phyloP scores from a whole-genome alignment of 202 grass and related monocot genomes.

The Setaria viridis region DNA sequence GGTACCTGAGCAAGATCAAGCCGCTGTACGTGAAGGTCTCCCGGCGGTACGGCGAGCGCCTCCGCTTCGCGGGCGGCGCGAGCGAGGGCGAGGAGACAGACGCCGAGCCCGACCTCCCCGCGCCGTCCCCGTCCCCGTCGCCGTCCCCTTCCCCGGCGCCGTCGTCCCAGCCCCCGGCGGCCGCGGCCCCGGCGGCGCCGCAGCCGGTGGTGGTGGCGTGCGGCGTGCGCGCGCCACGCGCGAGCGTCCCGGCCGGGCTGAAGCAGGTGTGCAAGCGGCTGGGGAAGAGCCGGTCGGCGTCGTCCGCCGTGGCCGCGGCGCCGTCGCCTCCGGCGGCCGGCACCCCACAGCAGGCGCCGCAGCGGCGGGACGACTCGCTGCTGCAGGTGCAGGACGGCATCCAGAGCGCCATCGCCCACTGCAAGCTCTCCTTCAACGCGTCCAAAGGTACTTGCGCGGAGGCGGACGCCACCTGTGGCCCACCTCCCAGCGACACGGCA shows the following conservation, averaged over 20 bases:
- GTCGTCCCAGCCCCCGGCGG: neutral
- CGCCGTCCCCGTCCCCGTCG: neutral
- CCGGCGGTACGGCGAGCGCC: constrained; percentile 76
- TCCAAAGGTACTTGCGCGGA: constrained; percentile 54
- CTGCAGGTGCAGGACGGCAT: constrained; percentile 89
- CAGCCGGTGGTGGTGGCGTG: constrained; percentile 56
- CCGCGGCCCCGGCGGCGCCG: constrained; percentile 2
- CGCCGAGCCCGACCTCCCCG: constrained; percentile 45
- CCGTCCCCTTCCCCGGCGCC: neutral
- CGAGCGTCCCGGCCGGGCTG: constrained; percentile 71
- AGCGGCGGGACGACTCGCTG: constrained; percentile 82
- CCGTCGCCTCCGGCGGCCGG: neutral
- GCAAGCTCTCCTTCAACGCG: constrained; percentile 87
- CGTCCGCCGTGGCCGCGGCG: constrained; percentile 63
- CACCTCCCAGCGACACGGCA: neutral
- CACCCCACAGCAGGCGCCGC: neutral
- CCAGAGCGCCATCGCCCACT: constrained; percentile 95
- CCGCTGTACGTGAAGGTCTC: constrained; percentile 92
- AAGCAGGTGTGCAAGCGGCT: constrained; percentile 86
- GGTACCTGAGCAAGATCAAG: constrained; percentile 95
- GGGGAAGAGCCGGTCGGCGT: constrained; percentile 90
- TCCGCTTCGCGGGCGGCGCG: constrained; percentile 51
- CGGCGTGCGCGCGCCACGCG: constrained; percentile 69
- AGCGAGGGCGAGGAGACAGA: constrained; percentile 73
- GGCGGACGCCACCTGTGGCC: neutral